phyloP scores from a whole-genome alignment of 257 asterid species.

The Salvia miltiorrhiza region DNA sequence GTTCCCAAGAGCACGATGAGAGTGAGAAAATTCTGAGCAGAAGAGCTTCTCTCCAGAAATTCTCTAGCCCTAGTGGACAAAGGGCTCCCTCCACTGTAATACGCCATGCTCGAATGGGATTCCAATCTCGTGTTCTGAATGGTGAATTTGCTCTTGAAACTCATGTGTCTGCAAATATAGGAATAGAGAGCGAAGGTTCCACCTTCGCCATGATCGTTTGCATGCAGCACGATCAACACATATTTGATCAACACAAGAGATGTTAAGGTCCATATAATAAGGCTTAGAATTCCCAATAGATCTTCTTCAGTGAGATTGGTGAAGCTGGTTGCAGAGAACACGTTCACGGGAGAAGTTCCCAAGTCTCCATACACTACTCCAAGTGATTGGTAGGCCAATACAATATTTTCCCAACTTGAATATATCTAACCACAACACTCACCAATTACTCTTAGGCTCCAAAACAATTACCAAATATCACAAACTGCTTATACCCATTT shows the following conservation, averaged over 20 bases:
- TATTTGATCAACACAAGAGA: slow-evolving; percentile 54
- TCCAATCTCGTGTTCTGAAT: slow-evolving; percentile 36
- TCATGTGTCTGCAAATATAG: slow-evolving; percentile 44
- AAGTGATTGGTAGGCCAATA: slow-evolving; percentile 67
- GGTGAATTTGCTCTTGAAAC: slow-evolving; percentile 41
- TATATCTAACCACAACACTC: slow-evolving; percentile 31
- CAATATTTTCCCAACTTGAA: slow-evolving; percentile 39
- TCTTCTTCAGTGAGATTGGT: slow-evolving; percentile 55
- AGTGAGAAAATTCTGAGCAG: slow-evolving; percentile 45
- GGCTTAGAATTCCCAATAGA: slow-evolving; percentile 64
- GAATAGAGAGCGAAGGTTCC: slow-evolving; percentile 84
- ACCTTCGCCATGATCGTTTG: slow-evolving; percentile 81
- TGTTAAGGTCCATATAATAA: slow-evolving; percentile 70
- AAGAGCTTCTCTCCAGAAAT: slow-evolving; percentile 44
- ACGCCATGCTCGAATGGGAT: slow-evolving; percentile 29
- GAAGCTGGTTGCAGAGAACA: slow-evolving; percentile 51
- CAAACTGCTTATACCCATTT: too few species aligned
- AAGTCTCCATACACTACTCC: slow-evolving; percentile 78
- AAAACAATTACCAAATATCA: too few species aligned
- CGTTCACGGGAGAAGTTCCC: slow-evolving; percentile 75
- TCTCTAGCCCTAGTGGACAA: slow-evolving; percentile 39
- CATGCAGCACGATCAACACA: slow-evolving; percentile 60
- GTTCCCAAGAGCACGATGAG: slow-evolving; percentile 60
- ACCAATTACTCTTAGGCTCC: too few species aligned
- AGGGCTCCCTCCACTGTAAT: slow-evolving; percentile 28